These are phyloP conservation scores for Chaetomiaceae sp. DNA, from an alignment of 2,329 filamentous ascomycete genomes.

Conservation along the genomic window DNA sequence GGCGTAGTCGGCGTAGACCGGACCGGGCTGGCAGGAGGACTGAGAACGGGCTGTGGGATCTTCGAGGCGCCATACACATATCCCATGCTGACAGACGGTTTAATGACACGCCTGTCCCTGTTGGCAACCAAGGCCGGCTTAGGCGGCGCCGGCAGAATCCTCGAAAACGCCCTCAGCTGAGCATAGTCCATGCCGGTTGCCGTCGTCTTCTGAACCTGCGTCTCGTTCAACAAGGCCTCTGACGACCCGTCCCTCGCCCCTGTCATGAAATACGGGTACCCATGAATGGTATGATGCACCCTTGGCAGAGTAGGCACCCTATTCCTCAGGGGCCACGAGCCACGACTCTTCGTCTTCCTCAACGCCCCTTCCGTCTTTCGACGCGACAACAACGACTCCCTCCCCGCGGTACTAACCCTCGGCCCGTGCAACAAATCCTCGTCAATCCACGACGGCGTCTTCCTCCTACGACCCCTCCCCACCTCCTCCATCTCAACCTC, in stretches of 20 bases:
- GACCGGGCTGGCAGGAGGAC: slow-evolving; percentile 6
- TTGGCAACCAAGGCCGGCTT: slow-evolving; percentile 15
- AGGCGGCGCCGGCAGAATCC: slow-evolving; percentile 19
- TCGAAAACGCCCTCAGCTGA: slow-evolving; percentile 14
- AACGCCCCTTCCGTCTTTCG: slow-evolving; percentile 28
- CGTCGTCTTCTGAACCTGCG: not conserved
- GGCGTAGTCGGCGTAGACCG: slow-evolving; percentile 23
- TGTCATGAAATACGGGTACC: slow-evolving; percentile 10
- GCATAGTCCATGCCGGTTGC: slow-evolving; percentile 12
- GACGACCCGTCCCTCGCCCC: not conserved
- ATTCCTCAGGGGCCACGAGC: slow-evolving; percentile 30
- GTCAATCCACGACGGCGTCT: slow-evolving; percentile 43
- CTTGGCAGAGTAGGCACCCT: slow-evolving; percentile 37
- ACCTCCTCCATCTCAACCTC: slow-evolving; percentile 23
- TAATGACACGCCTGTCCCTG: not conserved
- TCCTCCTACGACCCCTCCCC: slow-evolving; percentile 18
- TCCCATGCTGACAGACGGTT: slow-evolving; percentile 7
- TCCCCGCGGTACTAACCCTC: slow-evolving; percentile 33
- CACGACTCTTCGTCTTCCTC: slow-evolving; percentile 23
- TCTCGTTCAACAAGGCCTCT: slow-evolving; percentile 3
- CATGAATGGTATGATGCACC: slow-evolving; percentile 21
- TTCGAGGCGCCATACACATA: slow-evolving; percentile 2
- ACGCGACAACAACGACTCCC: slow-evolving; percentile 30
- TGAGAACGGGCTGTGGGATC: slow-evolving; percentile 1
- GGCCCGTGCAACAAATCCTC: slow-evolving; percentile 50